Conservation (phyloP, 495 filamentous ascomycete species). For the Evansstolkia leycettana region DNA sequence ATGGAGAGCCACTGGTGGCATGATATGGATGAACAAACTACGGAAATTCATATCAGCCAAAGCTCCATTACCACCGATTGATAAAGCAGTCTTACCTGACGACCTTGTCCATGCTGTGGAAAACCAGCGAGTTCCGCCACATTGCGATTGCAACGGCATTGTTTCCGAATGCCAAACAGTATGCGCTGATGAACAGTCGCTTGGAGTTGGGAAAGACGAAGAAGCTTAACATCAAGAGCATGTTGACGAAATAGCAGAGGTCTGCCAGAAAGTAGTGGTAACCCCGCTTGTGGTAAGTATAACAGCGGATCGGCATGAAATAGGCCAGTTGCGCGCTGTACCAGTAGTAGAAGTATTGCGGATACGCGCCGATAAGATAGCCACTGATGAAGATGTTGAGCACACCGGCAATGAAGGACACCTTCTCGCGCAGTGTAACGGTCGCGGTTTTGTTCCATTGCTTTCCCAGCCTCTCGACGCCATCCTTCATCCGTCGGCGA, state of each 20-base stretch:
- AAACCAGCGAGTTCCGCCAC: slow-evolving; percentile 98
- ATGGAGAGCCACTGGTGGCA: slow-evolving; percentile 89
- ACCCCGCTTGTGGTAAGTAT: slow-evolving; percentile 75
- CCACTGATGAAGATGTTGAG: slow-evolving; percentile 95
- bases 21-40: slow-evolving; percentile 95
- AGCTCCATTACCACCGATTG: no score
- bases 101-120: slow-evolving; percentile 94
- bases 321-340: slow-evolving; percentile 76
- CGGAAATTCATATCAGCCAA: slow-evolving; percentile 5
- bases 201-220: slow-evolving; percentile 90
- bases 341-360: slow-evolving; percentile 84
- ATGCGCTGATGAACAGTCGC: slow-evolving; percentile 84
- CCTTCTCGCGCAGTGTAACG: slow-evolving; percentile 84
- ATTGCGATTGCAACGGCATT: slow-evolving; percentile 97
- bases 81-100: slow-evolving; percentile 43
- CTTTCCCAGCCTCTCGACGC: slow-evolving; percentile 73
- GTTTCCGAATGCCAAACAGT: slow-evolving; percentile 87
- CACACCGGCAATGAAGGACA: slow-evolving; percentile 90
- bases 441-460: slow-evolving; percentile 81
- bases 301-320: slow-evolving; percentile 93
- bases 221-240: slow-evolving; percentile 67
- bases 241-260: slow-evolving; percentile 95
- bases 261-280: slow-evolving; percentile 98
- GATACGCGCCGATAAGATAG: slow-evolving; percentile 77
- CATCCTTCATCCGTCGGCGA: slow-evolving; percentile 68